These are phyloP conservation scores for Globisporangium nagaii DNA, from an alignment of 352 stramenopile species.

Conservation along the genomic window DNA sequence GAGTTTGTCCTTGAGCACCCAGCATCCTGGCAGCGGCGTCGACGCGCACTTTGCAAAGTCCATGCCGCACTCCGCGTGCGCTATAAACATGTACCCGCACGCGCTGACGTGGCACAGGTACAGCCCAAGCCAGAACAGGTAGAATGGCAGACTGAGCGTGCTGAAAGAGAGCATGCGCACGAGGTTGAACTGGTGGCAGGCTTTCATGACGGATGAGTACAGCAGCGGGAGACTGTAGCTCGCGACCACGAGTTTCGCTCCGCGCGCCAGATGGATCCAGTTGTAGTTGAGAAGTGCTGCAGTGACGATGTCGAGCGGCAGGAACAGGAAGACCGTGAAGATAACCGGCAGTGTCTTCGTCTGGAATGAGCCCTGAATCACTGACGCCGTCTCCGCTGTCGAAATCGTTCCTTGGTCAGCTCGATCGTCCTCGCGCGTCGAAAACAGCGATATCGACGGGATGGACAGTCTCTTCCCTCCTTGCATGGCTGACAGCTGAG, in stretches of 20 bases:
- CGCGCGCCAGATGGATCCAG: slow-evolving; percentile 16
- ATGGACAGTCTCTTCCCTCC: background rate
- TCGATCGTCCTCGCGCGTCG: slow-evolving; percentile 2
- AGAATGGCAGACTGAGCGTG: slow-evolving; percentile 4
- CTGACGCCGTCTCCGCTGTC: slow-evolving; percentile 1
- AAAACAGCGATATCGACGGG: slow-evolving; percentile 5
- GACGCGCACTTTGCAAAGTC: slow-evolving; percentile 11
- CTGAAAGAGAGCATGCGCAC: slow-evolving; percentile 17
- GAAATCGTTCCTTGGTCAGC: background rate
- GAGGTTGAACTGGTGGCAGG: slow-evolving; percentile 3
- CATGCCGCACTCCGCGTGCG: slow-evolving; percentile 17
- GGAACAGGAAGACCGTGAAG: slow-evolving; percentile 3
- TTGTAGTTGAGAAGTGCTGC: slow-evolving; percentile 6
- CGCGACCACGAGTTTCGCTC: slow-evolving; percentile 4
- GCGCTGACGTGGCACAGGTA: slow-evolving; percentile 18
- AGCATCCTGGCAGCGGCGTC: slow-evolving; percentile 12
- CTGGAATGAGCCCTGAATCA: background rate
- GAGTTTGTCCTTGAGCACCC: slow-evolving; percentile 18
- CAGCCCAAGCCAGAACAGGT: slow-evolving; percentile 17
- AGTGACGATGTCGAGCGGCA: slow-evolving; percentile 10
- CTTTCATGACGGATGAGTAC: slow-evolving; percentile 4
- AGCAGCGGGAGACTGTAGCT: slow-evolving; percentile 2
- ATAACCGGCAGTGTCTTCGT: background rate
- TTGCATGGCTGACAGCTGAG: background rate
- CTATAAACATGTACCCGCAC: slow-evolving; percentile 22